Evolutionary conservation across 2,329 filamentous ascomycete genomes (phyloP), one percentile per base, ranked within the genome.

Genomic region (Pseudohalonectria lignicola): DNA sequence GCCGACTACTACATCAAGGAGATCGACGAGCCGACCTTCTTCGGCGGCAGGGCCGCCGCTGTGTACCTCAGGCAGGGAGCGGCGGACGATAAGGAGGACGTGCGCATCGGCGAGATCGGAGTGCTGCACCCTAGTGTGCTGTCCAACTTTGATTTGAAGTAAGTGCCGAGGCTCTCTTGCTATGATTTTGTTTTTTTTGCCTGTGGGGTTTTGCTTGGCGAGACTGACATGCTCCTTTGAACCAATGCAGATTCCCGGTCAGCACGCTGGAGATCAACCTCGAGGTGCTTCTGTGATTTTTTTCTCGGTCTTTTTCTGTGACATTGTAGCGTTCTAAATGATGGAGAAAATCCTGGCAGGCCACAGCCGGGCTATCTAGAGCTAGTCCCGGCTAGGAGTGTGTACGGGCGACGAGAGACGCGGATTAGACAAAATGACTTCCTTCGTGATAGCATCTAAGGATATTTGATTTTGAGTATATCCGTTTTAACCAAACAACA

Each of bases 201-300:
- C 29, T 25, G 7, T 28, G 18, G 40, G 6, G 15, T 26, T n/a
- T 23, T 18, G 4, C 30, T 39, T 17, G 28, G 15, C 15, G 10
- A 26, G 46, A 36, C 42, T 46, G 39, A 45, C 46, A 6, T 8
- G 3, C 3, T 48, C 46, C 54, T 19, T 25, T 44, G 45, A 48
- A 39, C 43, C 52, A 40, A 48, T 30, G 2, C 40, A 82, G 78
- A 67, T 90, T 88, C 68, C 90, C 92, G 31, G 87, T 94, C 51
- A 95, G 87, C 64, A 87, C 86, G 31, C 64, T 98, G 49, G 92
- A 98, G 68, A 74, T 98, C 57, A 94, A 96, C 62, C 75, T 96
- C 23, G 90, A 96, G 63, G 76, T 84, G 48, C 93, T 98, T 72
- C 69, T 95, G 64, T 94, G 58, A 53, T 26, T 26, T n/a, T n/a